Conservation (phyloP, 106 monocot genomes). For the Apostasia ramifera region DNA sequence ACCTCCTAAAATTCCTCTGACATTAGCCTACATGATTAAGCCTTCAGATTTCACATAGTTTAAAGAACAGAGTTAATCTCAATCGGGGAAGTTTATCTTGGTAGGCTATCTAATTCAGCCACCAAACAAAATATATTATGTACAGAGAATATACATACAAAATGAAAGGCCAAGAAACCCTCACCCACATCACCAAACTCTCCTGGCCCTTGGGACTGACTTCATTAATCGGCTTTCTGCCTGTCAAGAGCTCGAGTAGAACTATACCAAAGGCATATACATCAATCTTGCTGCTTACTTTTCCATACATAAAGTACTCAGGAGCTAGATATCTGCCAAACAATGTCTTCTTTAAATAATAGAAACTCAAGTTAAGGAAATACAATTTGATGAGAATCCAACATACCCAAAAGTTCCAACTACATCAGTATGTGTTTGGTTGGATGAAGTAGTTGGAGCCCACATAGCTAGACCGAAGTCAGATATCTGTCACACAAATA, state of each 20-base stretch:
- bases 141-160: no score
- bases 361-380: not conserved
- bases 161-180: not conserved
- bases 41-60: no score
- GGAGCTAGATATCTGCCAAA: conserved; percentile 73
- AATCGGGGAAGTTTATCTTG: no score
- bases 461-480: conserved; percentile 25
- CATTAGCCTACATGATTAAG: no score
- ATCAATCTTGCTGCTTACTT: conserved; percentile 78
- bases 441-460: conserved; percentile 16
- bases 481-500: conserved; percentile 7
- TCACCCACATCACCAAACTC: conserved; percentile 94
- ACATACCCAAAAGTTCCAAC: conserved; percentile 29
- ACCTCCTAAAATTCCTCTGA: no score
- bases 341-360: not conserved
- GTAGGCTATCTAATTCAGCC: no score
- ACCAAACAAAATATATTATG: no score
- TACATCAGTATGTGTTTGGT: conserved; percentile 13
- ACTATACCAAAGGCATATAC: conserved; percentile 91
- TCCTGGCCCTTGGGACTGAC: conserved; percentile 60
- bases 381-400: not conserved
- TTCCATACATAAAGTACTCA: conserved; percentile 92
- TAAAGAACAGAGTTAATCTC: no score
- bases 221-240: conserved; percentile 65
- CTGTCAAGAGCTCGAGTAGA: conserved; percentile 81